Evolutionary conservation across 352 stramenopile genomes (phyloP).

Genomic region (Discostella stelligera): DNA sequence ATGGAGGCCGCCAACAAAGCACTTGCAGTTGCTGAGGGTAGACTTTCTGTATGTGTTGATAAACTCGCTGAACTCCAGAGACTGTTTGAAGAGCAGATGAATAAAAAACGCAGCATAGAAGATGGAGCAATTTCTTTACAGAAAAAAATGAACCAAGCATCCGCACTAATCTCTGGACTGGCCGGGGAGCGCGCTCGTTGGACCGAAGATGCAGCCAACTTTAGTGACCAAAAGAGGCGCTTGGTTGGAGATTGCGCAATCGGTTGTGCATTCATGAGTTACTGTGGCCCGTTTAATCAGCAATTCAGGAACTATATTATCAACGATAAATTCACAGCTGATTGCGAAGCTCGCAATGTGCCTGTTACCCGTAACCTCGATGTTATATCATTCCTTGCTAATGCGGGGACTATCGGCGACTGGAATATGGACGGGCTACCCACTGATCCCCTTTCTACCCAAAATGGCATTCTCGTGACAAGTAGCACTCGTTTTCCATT

Average conservation of each 20-base stretch:
- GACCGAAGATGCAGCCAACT: constrained; percentile 97
- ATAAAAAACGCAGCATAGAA: constrained; percentile 92
- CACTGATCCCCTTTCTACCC: constrained; percentile 94
- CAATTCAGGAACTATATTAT: constrained; percentile 96
- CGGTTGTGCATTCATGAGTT: constrained; percentile 95
- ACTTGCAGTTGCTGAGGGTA: constrained; percentile 89
- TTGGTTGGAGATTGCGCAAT: constrained; percentile 96
- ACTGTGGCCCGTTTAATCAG: constrained; percentile 98
- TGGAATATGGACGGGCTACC: constrained; percentile 98
- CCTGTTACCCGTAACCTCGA: constrained; percentile 94
- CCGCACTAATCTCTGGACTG: constrained; percentile 94
- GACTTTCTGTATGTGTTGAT: constrained; percentile 92
- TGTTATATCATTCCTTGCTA: constrained; percentile 95
- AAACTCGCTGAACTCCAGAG: constrained; percentile 92
- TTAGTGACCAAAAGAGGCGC: constrained; percentile 93
- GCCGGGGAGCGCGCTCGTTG: constrained; percentile 93
- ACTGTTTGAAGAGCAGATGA: constrained; percentile 97
- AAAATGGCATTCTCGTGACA: constrained; percentile 99
- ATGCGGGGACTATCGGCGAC: constrained; percentile 95
- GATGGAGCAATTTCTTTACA: constrained; percentile 92
- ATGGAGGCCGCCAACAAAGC: constrained; percentile 97
- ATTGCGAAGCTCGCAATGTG: constrained; percentile 90
- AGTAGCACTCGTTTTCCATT: constrained; percentile 93
- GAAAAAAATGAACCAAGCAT: constrained; percentile 97
- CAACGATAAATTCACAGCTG: constrained; percentile 93